Percentiles rank a stretch among this genome's conserved stretches.
These are phyloP conservation scores for Plasmodium knowlesi DNA, from an alignment of 169 alveolate species.

Conservation along the genomic window DNA sequence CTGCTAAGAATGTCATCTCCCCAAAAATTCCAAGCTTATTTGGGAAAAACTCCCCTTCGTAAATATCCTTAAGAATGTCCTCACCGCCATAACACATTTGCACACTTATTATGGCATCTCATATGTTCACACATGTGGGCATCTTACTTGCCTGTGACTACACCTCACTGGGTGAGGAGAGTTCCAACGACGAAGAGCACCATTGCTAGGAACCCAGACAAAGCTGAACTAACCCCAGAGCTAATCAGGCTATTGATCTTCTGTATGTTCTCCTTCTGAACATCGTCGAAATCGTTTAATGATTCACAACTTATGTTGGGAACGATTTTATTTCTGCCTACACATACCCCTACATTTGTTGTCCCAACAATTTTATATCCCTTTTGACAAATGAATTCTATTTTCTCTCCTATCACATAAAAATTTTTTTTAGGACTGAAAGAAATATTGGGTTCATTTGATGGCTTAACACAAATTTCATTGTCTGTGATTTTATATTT, in stretches of 20 bases:
- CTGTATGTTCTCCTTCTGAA: slow-evolving; percentile 21
- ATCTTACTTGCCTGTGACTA: not conserved
- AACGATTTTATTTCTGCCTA: slow-evolving; percentile 49
- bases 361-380: slow-evolving; percentile 57
- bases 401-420: slow-evolving; percentile 49
- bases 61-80: no score
- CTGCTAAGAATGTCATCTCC: not conserved
- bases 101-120: not conserved
- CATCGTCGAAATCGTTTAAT: slow-evolving; percentile 21
- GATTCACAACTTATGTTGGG: slow-evolving; percentile 66
- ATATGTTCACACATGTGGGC: not conserved
- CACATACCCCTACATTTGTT: slow-evolving; percentile 38
- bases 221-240: not conserved
- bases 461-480: slow-evolving; percentile 55
- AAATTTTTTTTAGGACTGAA: slow-evolving; percentile 38
- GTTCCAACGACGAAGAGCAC: not conserved
- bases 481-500: slow-evolving; percentile 43
- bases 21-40: not conserved
- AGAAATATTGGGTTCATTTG: slow-evolving; percentile 21
- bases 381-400: slow-evolving; percentile 37
- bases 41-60: not conserved
- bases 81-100: not conserved
- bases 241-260: slow-evolving; percentile 14
- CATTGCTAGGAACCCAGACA: not conserved
- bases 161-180: not conserved